phyloP scores from a whole-genome alignment of 495 filamentous ascomycete genomes.

The Xylaria palmicola region DNA sequence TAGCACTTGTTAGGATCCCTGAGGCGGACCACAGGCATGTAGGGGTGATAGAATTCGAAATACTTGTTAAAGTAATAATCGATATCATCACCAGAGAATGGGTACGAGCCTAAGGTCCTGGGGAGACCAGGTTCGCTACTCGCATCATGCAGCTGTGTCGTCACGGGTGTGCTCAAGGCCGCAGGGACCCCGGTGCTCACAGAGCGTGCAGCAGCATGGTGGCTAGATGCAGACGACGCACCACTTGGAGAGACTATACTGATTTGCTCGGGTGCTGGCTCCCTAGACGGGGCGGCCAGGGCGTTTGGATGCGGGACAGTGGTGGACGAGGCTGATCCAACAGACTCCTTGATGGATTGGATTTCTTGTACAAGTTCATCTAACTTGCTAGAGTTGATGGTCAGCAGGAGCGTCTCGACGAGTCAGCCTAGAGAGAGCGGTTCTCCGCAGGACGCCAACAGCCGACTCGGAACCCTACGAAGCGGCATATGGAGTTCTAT shows the following conservation, averaged over 20 bases:
- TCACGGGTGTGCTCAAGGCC: slow-evolving; percentile 23
- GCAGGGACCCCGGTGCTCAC: slow-evolving; percentile 10
- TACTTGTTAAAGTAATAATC: slow-evolving; percentile 49
- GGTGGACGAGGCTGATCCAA: slow-evolving; percentile 22
- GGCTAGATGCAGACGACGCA: slow-evolving; percentile 17
- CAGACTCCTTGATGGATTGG: slow-evolving; percentile 45
- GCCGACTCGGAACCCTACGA: neutral
- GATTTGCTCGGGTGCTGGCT: slow-evolving; percentile 16
- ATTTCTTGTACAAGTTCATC: slow-evolving; percentile 47
- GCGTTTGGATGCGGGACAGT: slow-evolving; percentile 18
- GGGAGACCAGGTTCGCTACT: slow-evolving; percentile 24
- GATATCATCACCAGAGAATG: slow-evolving; percentile 47
- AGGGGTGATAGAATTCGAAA: slow-evolving; percentile 45
- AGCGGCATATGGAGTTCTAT: neutral
- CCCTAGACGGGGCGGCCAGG: slow-evolving; percentile 15
- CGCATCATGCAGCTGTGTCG: slow-evolving; percentile 9
- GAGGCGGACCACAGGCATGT: slow-evolving; percentile 41
- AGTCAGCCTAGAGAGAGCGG: neutral
- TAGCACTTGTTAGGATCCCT: slow-evolving; percentile 43
- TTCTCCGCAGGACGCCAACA: neutral
- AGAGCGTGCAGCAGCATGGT: slow-evolving; percentile 7
- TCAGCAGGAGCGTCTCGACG: slow-evolving; percentile 9
- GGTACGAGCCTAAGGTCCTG: slow-evolving; percentile 42
- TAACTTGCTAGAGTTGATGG: slow-evolving; percentile 34
- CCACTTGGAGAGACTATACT: slow-evolving; percentile 26